Evolutionary conservation across 108 stramenopile genomes (phyloP), one percentile per base, ranked within the genome.

Genomic region (Schizochytrium sp.): DNA sequence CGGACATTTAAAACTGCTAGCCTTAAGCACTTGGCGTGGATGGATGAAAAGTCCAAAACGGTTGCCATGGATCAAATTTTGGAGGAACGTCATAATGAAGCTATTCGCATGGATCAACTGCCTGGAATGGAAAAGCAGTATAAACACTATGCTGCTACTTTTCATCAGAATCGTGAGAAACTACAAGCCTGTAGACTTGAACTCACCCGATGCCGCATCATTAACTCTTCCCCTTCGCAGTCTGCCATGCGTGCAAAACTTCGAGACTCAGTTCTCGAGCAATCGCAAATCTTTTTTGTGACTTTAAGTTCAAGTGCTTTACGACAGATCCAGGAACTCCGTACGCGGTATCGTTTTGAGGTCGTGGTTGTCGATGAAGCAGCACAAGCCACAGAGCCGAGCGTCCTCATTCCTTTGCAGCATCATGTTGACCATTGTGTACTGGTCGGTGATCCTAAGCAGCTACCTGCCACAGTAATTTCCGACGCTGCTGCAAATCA

Each of bases 351-450:
- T 3, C 28, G 61, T 47, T 97, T 99, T 91, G 96, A 96, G 88
- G 97, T 98, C 13, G 97, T 98, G 2, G 97, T 99, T 3, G 94
- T 99, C 42, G 99, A 99, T 91, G 99, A 99, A 90, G 98, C 98
- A 1, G 98, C 98, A 3, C 98, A 99, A 91, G 95, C 95, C 72
- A 96, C 97, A 2, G 99, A 99, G 91, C 97, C 98, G 46, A 93
- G 98, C 44, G 97, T 97, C 17, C 93, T 99, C 47, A 92, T 97
- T 58, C 98, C 98, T 3, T 94, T 99, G 72, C 96, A 95, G 88
- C 87, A 97, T 46, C 98, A 97, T 28, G 93, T 93, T 8, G 91
- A 91, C 3, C 96, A 97, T 91, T 94, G 95, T 59, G 96, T 98
- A 3, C 91, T 98, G 41, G 99, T 99, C 1, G 99, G 99, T 47